Conservation (phyloP, 1,284 basidiomycete species). For the Microbotryum saponariae region DNA sequence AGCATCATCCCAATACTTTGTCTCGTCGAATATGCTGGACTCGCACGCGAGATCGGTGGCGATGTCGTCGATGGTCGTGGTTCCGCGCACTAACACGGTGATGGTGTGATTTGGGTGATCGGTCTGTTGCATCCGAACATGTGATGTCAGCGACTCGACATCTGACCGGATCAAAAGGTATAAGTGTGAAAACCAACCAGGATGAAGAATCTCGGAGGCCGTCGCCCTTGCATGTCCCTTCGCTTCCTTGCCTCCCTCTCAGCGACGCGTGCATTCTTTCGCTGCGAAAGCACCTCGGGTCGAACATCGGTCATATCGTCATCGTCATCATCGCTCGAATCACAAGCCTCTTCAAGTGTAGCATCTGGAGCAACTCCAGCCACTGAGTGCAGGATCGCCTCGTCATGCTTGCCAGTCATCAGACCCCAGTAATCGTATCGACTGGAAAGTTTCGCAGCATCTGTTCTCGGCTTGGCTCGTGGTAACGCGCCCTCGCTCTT, state of each 20-base stretch:
- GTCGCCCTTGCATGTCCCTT: constrained; percentile 1
- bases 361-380: neutral
- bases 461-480: too few species aligned
- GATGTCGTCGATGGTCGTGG: constrained; percentile 37
- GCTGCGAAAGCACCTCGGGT: too few species aligned
- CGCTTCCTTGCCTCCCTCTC: neutral
- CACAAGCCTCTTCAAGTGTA: constrained; percentile 1
- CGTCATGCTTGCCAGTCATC: neutral
- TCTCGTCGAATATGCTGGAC: constrained; percentile 18
- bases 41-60: constrained; percentile 40
- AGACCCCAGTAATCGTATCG: neutral
- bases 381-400: neutral
- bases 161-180: neutral
- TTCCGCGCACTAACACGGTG: constrained; percentile 37
- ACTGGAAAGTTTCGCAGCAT: neutral
- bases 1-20: constrained; percentile 11
- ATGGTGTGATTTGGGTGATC: constrained; percentile 35
- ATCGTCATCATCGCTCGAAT: neutral
- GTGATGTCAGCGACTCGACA: too few species aligned
- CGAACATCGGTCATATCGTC: neutral
- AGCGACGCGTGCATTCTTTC: neutral
- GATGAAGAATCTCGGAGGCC: constrained; percentile 9
- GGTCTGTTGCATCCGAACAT: constrained; percentile 11
- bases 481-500: too few species aligned
- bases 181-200: neutral